phyloP scores from a whole-genome alignment of 805 yeast genomes.

The Diddensiella santjacobensis region DNA sequence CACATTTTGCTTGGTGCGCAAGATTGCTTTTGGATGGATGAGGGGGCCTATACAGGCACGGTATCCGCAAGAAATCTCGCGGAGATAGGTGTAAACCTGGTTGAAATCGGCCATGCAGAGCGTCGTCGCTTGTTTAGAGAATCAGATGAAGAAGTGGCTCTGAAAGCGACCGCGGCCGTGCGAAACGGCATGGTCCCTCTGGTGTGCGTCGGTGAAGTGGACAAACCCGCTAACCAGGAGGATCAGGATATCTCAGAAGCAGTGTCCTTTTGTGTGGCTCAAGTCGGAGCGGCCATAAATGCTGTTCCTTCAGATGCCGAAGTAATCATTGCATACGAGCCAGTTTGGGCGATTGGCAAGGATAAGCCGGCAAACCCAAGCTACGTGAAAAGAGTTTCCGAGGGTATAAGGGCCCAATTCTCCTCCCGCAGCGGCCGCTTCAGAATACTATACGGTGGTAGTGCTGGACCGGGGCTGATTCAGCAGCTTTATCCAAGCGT shows the following conservation, averaged over 20 bases:
- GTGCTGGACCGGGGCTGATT: slow-evolving; percentile 29
- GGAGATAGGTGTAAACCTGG: slow-evolving; percentile 24
- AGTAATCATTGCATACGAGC: slow-evolving; percentile 31
- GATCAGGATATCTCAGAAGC: slow-evolving; percentile 17
- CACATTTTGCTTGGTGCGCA: slow-evolving; percentile 27
- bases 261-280: slow-evolving; percentile 19
- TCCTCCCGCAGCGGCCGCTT: slow-evolving; percentile 12
- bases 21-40: slow-evolving; percentile 27
- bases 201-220: slow-evolving; percentile 28
- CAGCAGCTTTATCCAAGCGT: slow-evolving; percentile 20
- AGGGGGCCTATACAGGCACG: slow-evolving; percentile 32
- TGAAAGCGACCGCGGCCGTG: slow-evolving; percentile 23
- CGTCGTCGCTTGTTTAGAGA: slow-evolving; percentile 28
- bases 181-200: slow-evolving; percentile 25
- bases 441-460: slow-evolving; percentile 29
- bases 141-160: slow-evolving; percentile 25
- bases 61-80: slow-evolving; percentile 26
- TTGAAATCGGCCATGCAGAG: slow-evolving; percentile 32
- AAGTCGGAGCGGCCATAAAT: slow-evolving; percentile 18
- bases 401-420: slow-evolving; percentile 20
- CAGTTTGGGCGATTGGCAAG: slow-evolving; percentile 34
- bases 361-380: slow-evolving; percentile 27
- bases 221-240: slow-evolving; percentile 2
- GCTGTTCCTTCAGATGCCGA: slow-evolving; percentile 6
- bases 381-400: slow-evolving; percentile 26